Conservation (phyloP, 2,329 filamentous ascomycete genomes). For the Pseudogymnoascus sp. region DNA sequence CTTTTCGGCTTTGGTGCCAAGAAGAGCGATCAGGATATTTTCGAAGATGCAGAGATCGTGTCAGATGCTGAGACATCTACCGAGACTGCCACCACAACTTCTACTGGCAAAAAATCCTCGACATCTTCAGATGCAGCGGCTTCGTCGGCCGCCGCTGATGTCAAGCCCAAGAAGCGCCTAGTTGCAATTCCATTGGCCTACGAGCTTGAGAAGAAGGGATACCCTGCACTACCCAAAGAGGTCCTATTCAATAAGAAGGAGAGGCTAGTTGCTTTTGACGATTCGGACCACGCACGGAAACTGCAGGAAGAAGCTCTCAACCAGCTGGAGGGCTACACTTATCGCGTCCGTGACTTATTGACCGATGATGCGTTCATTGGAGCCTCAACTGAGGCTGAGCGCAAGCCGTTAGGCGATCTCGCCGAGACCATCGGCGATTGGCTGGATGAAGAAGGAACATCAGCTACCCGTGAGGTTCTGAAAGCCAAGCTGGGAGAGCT, state of each 20-base stretch:
- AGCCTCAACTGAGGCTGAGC: slow-evolving; percentile 60
- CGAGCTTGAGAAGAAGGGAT: slow-evolving; percentile 21
- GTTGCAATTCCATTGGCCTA: slow-evolving; percentile 26
- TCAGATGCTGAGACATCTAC: slow-evolving; percentile 32
- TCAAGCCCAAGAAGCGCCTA: slow-evolving; percentile 24
- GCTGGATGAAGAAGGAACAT: slow-evolving; percentile 78
- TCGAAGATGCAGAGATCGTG: slow-evolving; percentile 42
- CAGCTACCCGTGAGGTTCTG: slow-evolving; percentile 67
- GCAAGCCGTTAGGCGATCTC: slow-evolving; percentile 57
- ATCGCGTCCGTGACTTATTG: slow-evolving; percentile 75
- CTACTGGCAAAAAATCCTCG: slow-evolving; percentile 34
- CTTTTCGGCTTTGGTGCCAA: slow-evolving; percentile 90
- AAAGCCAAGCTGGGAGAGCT: slow-evolving; percentile 69
- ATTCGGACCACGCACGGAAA: slow-evolving; percentile 69
- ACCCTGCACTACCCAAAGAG: slow-evolving; percentile 20
- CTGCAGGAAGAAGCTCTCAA: slow-evolving; percentile 82
- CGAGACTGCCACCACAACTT: slow-evolving; percentile 24
- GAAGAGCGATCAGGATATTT: slow-evolving; percentile 68
- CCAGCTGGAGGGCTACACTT: slow-evolving; percentile 87
- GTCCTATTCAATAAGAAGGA: slow-evolving; percentile 35
- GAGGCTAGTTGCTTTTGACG: slow-evolving; percentile 74
- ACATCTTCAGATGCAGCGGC: slow-evolving; percentile 37
- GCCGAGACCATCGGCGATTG: slow-evolving; percentile 70
- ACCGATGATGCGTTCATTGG: slow-evolving; percentile 66
- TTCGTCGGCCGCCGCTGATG: slow-evolving; percentile 22